A percentile compares a stretch with the other conserved stretches of the same genome.
Conservation (phyloP, 2,329 filamentous ascomycete genomes). For the Lachnellula subtilissima region DNA sequence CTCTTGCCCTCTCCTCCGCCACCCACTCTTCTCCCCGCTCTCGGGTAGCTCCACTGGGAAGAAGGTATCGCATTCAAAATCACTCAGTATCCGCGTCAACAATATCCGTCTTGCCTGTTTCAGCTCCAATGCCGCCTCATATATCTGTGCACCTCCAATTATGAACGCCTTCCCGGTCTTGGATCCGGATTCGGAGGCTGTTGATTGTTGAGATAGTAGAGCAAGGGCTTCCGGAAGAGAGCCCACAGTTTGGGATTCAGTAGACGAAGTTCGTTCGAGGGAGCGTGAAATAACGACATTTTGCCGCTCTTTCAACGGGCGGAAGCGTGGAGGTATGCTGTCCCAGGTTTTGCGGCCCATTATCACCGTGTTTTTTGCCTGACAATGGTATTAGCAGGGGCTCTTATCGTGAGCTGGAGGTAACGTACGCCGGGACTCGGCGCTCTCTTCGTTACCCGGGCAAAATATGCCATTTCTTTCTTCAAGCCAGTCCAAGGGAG, state of each 20-base stretch:
- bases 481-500: conserved; percentile 88
- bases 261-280: conserved; percentile 22
- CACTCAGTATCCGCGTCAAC: conserved; percentile 61
- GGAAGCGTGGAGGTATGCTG: conserved; percentile 71
- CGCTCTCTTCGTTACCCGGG: conserved; percentile 68
- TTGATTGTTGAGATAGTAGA: neutral
- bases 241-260: neutral
- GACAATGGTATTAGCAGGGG: neutral
- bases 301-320: conserved; percentile 72
- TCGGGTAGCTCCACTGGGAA: conserved; percentile 57
- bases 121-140: conserved; percentile 61
- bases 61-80: conserved; percentile 73
- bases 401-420: neutral
- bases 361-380: conserved; percentile 66
- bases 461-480: conserved; percentile 93
- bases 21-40: conserved; percentile 35
- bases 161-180: conserved; percentile 57
- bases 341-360: conserved; percentile 99
- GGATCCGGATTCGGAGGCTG: neutral
- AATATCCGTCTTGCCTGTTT: conserved; percentile 57
- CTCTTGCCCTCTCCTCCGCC: conserved; percentile 48
- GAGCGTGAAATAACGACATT: conserved; percentile 76
- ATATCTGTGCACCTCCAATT: conserved; percentile 87
- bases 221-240: conserved; percentile 12
- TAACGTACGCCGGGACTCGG: conserved; percentile 39